Base-by-base conservation (phyloP, 2,329 filamentous ascomycete genomes). In the Cucurbitaria berberidis region DNA sequence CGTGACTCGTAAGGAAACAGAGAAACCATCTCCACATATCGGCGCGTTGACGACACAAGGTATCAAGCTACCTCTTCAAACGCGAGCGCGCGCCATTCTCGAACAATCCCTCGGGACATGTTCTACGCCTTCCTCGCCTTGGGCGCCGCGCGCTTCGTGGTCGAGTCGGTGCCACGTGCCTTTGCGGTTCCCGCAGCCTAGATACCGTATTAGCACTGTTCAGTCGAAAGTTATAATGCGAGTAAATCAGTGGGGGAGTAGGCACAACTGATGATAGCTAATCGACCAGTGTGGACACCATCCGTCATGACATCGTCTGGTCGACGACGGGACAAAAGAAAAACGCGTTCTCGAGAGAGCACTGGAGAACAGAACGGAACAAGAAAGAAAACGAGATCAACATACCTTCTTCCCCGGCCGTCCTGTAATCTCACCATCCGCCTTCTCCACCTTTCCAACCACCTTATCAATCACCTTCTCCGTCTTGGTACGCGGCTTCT, bases 341-440 rank as follows among this genome's bases (percentile, higher is more conserved):
- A n/a, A n/a, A n/a, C n/a, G n/a, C n/a, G n/a, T n/a, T n/a, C n/a
- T n/a, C n/a, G n/a, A n/a, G n/a, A n/a, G n/a, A n/a, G n/a, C 24
- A 5, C 24, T 26, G 9, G 24, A 9, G 24, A 26, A 26, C 9
- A 26, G 5, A 15, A 40, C 38, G 18, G n/a, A 30, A 16, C 19
- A 34, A 24, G 11, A 32, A 18, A 21, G 43, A 32, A 18, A 21
- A 45, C 5, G 34, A 30, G 13, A 40, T 40, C 13, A 29, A 54
- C 59, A 40, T 67, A 67, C 68, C 63, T 70, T 70, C 58, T 73
- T 72, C 13, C 49, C 69, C 0, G 64, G 63, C 60, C 67, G 66
- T 1, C 59, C 65, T 39, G 66, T 55, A 2, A 65, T 55, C 51
- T 63, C 60, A 8, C 57, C 69, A 18, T 57, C 53, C 2, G 59